phyloP scores from a whole-genome alignment of 495 filamentous ascomycete genomes.

The Staphylotrichum tortipilum region DNA sequence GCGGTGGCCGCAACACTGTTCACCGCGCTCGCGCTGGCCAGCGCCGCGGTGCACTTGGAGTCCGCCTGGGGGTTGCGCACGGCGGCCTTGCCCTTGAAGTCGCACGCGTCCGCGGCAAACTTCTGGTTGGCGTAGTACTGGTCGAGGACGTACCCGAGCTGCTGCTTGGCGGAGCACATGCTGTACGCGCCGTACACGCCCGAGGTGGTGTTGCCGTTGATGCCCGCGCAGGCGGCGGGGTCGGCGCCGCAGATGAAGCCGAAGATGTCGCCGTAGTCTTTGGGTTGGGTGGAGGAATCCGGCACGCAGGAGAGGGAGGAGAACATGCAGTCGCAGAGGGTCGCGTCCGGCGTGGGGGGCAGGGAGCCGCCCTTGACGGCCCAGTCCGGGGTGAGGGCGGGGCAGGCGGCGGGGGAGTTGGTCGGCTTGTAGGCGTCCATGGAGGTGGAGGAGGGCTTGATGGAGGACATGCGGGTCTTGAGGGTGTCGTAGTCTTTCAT shows the following conservation, averaged over 20 bases:
- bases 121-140: constrained; percentile 64
- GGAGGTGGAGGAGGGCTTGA: constrained; percentile 55
- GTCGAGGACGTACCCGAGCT: constrained; percentile 76
- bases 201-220: constrained; percentile 57
- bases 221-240: constrained; percentile 52
- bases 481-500: constrained; percentile 68
- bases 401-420: constrained; percentile 71
- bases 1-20: constrained; percentile 39
- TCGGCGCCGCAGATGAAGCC: constrained; percentile 58
- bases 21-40: constrained; percentile 37
- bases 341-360: constrained; percentile 68
- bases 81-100: constrained; percentile 49
- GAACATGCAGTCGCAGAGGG: constrained; percentile 78
- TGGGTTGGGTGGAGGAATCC: constrained; percentile 32
- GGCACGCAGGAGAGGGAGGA: constrained; percentile 62
- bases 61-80: constrained; percentile 9
- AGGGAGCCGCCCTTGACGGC: constrained; percentile 53
- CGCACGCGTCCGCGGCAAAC: constrained; percentile 52
- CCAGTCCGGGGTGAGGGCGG: constrained; percentile 57
- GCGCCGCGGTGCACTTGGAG: constrained; percentile 23
- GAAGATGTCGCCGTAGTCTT: constrained; percentile 60
- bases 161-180: constrained; percentile 72
- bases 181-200: constrained; percentile 82
- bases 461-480: constrained; percentile 58
- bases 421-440: constrained; percentile 64